A percentile compares a stretch with the other conserved stretches of the same genome.
Conservation (phyloP, 2,329 filamentous ascomycete species). For the Alternaria rosae region DNA sequence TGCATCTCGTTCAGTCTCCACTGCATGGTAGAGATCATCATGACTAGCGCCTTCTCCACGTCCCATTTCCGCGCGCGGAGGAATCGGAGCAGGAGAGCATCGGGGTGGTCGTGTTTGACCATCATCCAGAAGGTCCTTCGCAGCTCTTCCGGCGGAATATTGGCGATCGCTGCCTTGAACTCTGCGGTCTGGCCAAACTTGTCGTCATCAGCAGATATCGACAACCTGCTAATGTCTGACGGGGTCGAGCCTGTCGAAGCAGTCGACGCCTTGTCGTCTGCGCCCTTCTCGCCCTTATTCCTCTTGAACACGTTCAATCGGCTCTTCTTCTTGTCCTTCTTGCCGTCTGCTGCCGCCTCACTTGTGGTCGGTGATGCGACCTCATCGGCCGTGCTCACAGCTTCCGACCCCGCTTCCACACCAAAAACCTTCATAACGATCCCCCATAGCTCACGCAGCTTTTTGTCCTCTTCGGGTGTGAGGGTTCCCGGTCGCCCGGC, state of each 20-base stretch:
- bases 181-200: slow-evolving; percentile 92
- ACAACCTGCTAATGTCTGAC: slow-evolving; percentile 41
- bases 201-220: slow-evolving; percentile 67
- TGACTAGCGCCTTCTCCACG: slow-evolving; percentile 87
- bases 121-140: slow-evolving; percentile 87
- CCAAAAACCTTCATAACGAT: slow-evolving; percentile 79
- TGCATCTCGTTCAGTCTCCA: slow-evolving; percentile 86
- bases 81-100: slow-evolving; percentile 70
- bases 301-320: slow-evolving; percentile 71
- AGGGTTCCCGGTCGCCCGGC: slow-evolving; percentile 85
- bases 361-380: slow-evolving; percentile 15
- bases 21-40: slow-evolving; percentile 92
- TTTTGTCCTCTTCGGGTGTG: slow-evolving; percentile 87
- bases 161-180: slow-evolving; percentile 81
- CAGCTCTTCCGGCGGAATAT: slow-evolving; percentile 78
- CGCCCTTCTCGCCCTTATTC: slow-evolving; percentile 61
- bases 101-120: slow-evolving; percentile 94
- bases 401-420: slow-evolving; percentile 43
- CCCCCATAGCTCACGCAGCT: slow-evolving; percentile 86
- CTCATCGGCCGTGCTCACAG: slow-evolving; percentile 22
- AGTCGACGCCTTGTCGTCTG: slow-evolving; percentile 44
- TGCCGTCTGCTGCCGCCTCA: slow-evolving; percentile 32
- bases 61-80: slow-evolving; percentile 73
- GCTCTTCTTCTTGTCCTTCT: slow-evolving; percentile 76
- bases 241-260: slow-evolving; percentile 34